A percentile compares a stretch with the other conserved stretches of the same genome.
These are phyloP conservation scores for Aspergillus pseudoglaucus DNA, from an alignment of 2,329 filamentous ascomycete species.

Conservation along the genomic window DNA sequence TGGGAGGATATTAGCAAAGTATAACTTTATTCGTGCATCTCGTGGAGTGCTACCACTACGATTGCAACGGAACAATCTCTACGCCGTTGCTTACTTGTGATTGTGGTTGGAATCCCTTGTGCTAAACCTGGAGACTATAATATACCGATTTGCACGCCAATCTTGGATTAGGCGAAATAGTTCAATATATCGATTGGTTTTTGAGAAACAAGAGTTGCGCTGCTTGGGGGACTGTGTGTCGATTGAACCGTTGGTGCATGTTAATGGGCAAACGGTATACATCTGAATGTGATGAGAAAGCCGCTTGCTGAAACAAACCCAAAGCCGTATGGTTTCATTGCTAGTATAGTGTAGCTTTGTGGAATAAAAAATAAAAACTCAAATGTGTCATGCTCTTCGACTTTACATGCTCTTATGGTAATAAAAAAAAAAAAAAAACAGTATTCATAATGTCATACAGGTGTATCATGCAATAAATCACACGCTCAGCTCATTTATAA, in stretches of 20 bases:
- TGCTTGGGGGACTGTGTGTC: constrained; percentile 12
- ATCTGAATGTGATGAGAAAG: no score
- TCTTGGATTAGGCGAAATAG: not conserved
- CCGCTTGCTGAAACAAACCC: no score
- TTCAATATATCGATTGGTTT: constrained; percentile 18
- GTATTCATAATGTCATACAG: not conserved
- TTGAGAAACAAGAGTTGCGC: constrained; percentile 20
- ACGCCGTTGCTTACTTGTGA: not conserved
- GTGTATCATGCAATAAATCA: not conserved
- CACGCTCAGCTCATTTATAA: not conserved
- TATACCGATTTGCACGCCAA: not conserved
- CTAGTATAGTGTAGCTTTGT: not conserved
- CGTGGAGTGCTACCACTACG: constrained; percentile 13
- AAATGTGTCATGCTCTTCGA: not conserved
- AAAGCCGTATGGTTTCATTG: no score
- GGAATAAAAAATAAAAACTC: not conserved
- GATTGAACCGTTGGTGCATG: constrained; percentile 8
- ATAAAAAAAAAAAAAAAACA: not conserved
- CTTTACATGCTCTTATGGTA: not conserved
- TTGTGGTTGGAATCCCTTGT: not conserved
- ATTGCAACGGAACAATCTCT: not conserved
- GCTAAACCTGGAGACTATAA: not conserved
- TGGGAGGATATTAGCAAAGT: constrained; percentile 23
- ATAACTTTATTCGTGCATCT: constrained; percentile 30
- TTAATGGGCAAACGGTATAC: not conserved